These are phyloP conservation scores for Citrus cavaleriei DNA, from an alignment of 345 rosid species.

Conservation along the genomic window DNA sequence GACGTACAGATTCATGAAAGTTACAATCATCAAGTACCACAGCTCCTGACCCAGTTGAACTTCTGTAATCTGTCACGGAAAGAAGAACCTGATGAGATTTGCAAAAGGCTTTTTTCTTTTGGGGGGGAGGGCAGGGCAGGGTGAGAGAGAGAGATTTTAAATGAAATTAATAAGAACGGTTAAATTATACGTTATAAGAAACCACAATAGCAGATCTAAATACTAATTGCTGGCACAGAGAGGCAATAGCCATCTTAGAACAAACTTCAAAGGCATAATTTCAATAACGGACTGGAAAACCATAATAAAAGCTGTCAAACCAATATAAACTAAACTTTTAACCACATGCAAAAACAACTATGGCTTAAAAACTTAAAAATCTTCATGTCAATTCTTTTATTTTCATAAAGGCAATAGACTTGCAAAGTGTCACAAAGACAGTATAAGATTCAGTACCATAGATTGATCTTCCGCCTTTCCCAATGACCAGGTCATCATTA, in stretches of 20 bases:
- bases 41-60: slow-evolving; percentile 74
- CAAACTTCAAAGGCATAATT: not conserved
- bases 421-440: not conserved
- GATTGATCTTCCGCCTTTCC: slow-evolving; percentile 72
- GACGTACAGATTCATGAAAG: slow-evolving; percentile 97
- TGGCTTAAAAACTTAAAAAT: not conserved
- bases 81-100: slow-evolving; percentile 10
- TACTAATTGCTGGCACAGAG: not conserved
- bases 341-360: not conserved
- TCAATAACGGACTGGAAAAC: slow-evolving; percentile 3
- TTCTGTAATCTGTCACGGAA: slow-evolving; percentile 70
- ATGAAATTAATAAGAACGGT: slow-evolving; percentile 2
- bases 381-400: not conserved
- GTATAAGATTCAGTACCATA: slow-evolving; percentile 53
- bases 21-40: slow-evolving; percentile 97
- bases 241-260: not conserved
- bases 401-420: not conserved
- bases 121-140: not conserved
- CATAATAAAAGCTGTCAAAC: not conserved
- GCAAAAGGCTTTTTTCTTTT: not conserved
- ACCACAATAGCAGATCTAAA: not conserved
- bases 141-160: not conserved
- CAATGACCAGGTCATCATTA: slow-evolving; percentile 85
- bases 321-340: not conserved
- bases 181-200: not conserved